Percentiles rank a stretch among this genome's conserved stretches.
Conservation (phyloP, 805 yeast species). For the Spathaspora boniae region DNA sequence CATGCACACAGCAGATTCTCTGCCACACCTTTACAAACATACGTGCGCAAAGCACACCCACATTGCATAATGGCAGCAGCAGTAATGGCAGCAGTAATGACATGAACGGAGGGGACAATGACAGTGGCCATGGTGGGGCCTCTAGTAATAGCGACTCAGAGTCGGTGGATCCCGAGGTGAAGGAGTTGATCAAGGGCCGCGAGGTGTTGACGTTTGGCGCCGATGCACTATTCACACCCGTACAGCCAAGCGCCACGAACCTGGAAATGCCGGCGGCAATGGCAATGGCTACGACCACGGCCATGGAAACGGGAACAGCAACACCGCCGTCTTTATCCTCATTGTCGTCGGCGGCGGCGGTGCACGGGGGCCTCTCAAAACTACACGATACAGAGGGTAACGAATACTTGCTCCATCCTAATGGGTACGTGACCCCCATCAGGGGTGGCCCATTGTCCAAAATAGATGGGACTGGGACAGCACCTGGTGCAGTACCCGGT, state of each 20-base stretch:
- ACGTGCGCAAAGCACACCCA: no score
- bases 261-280: neutral
- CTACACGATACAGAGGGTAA: conserved; percentile 6
- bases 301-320: neutral
- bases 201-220: conserved; percentile 10
- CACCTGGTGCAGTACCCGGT: neutral
- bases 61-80: no score
- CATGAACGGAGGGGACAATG: no score
- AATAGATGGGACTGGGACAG: neutral
- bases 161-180: conserved; percentile 8
- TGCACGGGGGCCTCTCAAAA: neutral
- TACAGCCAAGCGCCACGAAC: neutral
- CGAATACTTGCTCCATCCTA: conserved; percentile 6
- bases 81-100: no score
- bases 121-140: no score
- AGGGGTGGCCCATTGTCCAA: neutral
- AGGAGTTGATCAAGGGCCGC: conserved; percentile 8
- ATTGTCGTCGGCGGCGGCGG: no score
- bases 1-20: no score
- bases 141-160: conserved; percentile 9
- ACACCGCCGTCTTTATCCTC: neutral
- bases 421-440: conserved; percentile 5
- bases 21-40: no score
- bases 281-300: neutral
- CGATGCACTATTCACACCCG: conserved; percentile 2